Conservation (phyloP, 2,329 filamentous ascomycete genomes). For the Penicillium sp. region DNA sequence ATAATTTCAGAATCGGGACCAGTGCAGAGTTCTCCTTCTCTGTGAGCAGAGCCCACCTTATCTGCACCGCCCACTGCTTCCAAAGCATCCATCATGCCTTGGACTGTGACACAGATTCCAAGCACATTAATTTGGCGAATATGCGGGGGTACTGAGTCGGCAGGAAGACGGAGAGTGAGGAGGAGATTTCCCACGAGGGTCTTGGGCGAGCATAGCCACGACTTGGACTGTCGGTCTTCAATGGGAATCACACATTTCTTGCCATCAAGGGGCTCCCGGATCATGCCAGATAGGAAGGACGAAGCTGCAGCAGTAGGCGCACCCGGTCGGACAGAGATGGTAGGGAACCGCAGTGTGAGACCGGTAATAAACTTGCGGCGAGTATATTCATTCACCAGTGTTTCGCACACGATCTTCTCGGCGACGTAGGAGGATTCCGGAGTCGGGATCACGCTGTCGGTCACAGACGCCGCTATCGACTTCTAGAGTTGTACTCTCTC, state of each 20-base stretch:
- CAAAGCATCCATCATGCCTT: slow-evolving; percentile 50
- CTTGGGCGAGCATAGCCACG: slow-evolving; percentile 49
- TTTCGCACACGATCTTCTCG: slow-evolving; percentile 56
- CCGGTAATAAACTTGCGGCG: slow-evolving; percentile 52
- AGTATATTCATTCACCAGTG: slow-evolving; percentile 56
- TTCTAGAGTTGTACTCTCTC: slow-evolving; percentile 17
- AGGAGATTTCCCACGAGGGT: slow-evolving; percentile 48
- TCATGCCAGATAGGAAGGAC: slow-evolving; percentile 55
- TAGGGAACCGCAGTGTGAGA: slow-evolving; percentile 52
- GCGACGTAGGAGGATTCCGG: slow-evolving; percentile 56
- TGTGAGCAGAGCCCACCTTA: slow-evolving; percentile 42
- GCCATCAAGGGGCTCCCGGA: slow-evolving; percentile 54
- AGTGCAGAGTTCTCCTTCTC: slow-evolving; percentile 46
- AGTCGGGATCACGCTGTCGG: slow-evolving; percentile 46
- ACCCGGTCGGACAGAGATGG: slow-evolving; percentile 54
- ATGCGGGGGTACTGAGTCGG: slow-evolving; percentile 34
- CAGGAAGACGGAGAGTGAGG: slow-evolving; percentile 40
- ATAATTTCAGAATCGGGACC: slow-evolving; percentile 48
- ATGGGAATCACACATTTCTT: slow-evolving; percentile 47
- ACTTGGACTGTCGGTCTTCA: slow-evolving; percentile 43
- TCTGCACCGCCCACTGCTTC: slow-evolving; percentile 48
- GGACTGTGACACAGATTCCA: slow-evolving; percentile 47
- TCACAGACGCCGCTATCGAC: slow-evolving; percentile 33
- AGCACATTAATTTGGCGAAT: slow-evolving; percentile 52
- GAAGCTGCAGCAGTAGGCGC: slow-evolving; percentile 54